Evolutionary conservation across 2,329 filamentous ascomycete species (phyloP).

Genomic region (Fusarium burgessii): DNA sequence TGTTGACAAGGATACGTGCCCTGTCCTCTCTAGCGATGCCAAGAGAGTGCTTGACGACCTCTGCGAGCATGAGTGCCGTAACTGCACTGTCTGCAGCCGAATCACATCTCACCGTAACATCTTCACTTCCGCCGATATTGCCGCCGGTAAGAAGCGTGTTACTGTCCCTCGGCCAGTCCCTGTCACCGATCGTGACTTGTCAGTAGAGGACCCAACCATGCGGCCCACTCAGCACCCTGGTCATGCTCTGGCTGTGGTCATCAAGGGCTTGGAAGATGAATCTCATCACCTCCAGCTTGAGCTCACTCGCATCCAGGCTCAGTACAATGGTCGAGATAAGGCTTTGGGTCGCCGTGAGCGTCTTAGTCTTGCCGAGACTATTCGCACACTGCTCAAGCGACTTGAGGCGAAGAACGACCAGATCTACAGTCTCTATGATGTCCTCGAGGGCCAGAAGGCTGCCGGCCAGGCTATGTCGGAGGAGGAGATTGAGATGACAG

Average conservation of each 20-base stretch:
- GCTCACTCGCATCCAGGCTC: slow-evolving; percentile 69
- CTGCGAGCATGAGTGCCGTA: slow-evolving; percentile 66
- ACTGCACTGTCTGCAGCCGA: slow-evolving; percentile 69
- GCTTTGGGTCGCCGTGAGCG: slow-evolving; percentile 74
- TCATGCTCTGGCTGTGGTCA: slow-evolving; percentile 81
- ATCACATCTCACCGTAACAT: slow-evolving; percentile 61
- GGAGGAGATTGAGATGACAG: slow-evolving; percentile 73
- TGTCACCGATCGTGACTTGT: slow-evolving; percentile 70
- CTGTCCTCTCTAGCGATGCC: slow-evolving; percentile 64
- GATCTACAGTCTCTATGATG: slow-evolving; percentile 86
- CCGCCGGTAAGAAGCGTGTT: slow-evolving; percentile 67
- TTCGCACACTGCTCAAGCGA: slow-evolving; percentile 70
- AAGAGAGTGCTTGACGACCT: slow-evolving; percentile 65
- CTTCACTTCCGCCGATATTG: slow-evolving; percentile 54
- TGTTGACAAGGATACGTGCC: slow-evolving; percentile 51
- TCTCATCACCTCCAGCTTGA: slow-evolving; percentile 79
- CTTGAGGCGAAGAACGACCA: slow-evolving; percentile 82
- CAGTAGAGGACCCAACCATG: slow-evolving; percentile 65
- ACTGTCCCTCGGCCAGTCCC: slow-evolving; percentile 73
- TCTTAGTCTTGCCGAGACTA: slow-evolving; percentile 68
- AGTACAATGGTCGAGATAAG: slow-evolving; percentile 76
- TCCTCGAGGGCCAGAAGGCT: slow-evolving; percentile 81
- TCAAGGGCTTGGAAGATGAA: slow-evolving; percentile 86
- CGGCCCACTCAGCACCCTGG: slow-evolving; percentile 77
- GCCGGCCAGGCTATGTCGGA: slow-evolving; percentile 72